These are phyloP conservation scores for Phytopythium mirpurense DNA, from an alignment of 352 stramenopile species.

Conservation along the genomic window DNA sequence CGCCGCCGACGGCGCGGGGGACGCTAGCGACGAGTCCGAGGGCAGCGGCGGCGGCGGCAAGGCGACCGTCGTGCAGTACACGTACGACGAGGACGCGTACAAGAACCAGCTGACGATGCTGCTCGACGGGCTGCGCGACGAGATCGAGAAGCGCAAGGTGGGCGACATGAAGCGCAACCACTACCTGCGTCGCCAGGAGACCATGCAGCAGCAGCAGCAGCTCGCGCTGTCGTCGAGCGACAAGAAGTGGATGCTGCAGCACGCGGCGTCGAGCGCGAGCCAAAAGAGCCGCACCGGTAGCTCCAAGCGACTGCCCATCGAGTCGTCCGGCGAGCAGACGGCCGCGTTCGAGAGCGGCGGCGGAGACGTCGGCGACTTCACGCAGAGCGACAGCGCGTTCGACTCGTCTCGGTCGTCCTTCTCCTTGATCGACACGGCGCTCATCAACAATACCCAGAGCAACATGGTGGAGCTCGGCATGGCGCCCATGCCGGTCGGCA, in stretches of 20 bases:
- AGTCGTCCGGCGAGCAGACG: slow-evolving; percentile 27
- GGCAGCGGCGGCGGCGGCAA: slow-evolving; percentile 14
- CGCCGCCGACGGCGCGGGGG: slow-evolving; percentile 21
- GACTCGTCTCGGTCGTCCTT: slow-evolving; percentile 29
- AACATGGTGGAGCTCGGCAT: neutral
- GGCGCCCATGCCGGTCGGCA: slow-evolving; percentile 9
- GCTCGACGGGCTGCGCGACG: slow-evolving; percentile 70
- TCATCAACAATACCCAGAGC: slow-evolving; percentile 4
- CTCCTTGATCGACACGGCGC: slow-evolving; percentile 19
- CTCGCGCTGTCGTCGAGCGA: slow-evolving; percentile 12
- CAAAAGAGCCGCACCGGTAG: slow-evolving; percentile 9
- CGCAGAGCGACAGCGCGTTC: slow-evolving; percentile 18
- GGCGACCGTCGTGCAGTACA: slow-evolving; percentile 27
- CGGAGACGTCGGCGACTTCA: slow-evolving; percentile 10
- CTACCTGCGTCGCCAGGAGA: slow-evolving; percentile 33
- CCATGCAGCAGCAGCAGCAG: slow-evolving; percentile 20
- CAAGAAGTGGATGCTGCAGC: slow-evolving; percentile 15
- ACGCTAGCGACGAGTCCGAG: neutral
- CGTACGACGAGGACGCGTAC: slow-evolving; percentile 68
- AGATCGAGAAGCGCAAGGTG: slow-evolving; percentile 81
- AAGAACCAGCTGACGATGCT: slow-evolving; percentile 63
- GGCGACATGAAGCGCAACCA: slow-evolving; percentile 45
- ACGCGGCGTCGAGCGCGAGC: slow-evolving; percentile 10
- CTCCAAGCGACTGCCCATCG: slow-evolving; percentile 20
- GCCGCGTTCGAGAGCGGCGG: neutral